Percentiles rank a stretch among this genome's conserved stretches.
Evolutionary conservation across 2,329 filamentous ascomycete genomes (phyloP).

Genomic region (Exutisphaerella laricina): DNA sequence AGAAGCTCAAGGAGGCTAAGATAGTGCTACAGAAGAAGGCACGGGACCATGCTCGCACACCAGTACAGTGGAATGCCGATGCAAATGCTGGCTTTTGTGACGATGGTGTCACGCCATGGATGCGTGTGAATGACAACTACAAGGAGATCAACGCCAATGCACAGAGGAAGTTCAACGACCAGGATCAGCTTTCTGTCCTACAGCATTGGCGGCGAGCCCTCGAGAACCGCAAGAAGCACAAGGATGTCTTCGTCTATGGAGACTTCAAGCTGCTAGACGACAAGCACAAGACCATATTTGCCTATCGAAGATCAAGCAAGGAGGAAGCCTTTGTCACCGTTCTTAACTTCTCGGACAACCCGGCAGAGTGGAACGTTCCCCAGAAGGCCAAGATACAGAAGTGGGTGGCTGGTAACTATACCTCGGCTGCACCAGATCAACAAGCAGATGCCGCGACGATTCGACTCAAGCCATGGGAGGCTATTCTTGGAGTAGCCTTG

Average conservation of each 20-base stretch:
- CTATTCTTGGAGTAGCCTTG: constrained; percentile 26
- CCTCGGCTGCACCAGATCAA: constrained; percentile 25
- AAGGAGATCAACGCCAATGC: constrained; percentile 52
- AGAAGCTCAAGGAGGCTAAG: constrained; percentile 16
- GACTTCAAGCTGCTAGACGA: constrained; percentile 50
- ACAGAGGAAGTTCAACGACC: constrained; percentile 38
- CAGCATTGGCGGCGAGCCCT: constrained; percentile 58
- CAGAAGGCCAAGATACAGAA: constrained; percentile 29
- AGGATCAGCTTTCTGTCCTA: constrained; percentile 45
- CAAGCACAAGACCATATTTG: constrained; percentile 54
- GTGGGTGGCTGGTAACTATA: constrained; percentile 35
- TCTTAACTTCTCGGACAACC: constrained; percentile 33
- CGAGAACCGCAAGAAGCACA: constrained; percentile 50
- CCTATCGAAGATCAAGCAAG: constrained; percentile 31
- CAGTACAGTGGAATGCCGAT: constrained; percentile 59
- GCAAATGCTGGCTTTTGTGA: constrained; percentile 58
- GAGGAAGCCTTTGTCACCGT: constrained; percentile 31
- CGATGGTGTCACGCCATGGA: constrained; percentile 51
- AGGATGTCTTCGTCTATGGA: constrained; percentile 58
- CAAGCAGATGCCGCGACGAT: constrained; percentile 24
- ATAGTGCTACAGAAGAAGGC: constrained; percentile 18
- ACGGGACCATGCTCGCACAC: constrained; percentile 53
- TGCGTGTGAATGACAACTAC: constrained; percentile 54
- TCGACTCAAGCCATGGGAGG: constrained; percentile 32
- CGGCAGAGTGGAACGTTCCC: constrained; percentile 33